Conservation (phyloP, 2,329 filamentous ascomycete genomes). For the Didymella arachidicola region DNA sequence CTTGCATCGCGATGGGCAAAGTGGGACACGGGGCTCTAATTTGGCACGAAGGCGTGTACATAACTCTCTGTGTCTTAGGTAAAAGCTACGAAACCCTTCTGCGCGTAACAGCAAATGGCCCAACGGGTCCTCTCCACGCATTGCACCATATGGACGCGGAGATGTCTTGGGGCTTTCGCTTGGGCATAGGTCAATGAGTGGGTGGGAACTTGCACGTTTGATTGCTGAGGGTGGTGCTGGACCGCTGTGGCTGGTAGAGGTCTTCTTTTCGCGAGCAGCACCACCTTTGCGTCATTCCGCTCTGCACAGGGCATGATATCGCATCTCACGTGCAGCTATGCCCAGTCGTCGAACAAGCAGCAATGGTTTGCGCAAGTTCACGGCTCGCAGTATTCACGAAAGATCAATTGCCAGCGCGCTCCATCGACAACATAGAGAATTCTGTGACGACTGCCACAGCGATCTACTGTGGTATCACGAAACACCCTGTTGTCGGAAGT, state of each 20-base stretch:
- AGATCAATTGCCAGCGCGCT: slow-evolving; percentile 3
- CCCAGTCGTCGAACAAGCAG: background rate
- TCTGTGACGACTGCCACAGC: slow-evolving; percentile 14
- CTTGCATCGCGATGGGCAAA: slow-evolving; percentile 23
- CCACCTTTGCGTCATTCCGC: slow-evolving; percentile 7
- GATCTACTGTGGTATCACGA: slow-evolving; percentile 12
- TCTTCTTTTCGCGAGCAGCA: slow-evolving; percentile 9
- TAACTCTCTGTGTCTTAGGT: slow-evolving; percentile 21
- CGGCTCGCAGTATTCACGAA: background rate
- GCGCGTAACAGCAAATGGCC: slow-evolving; percentile 17
- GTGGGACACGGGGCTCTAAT: slow-evolving; percentile 14
- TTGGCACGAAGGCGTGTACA: slow-evolving; percentile 2
- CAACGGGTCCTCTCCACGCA: slow-evolving; percentile 17
- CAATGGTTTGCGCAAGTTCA: background rate
- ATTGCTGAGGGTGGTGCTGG: slow-evolving; percentile 23
- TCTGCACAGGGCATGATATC: background rate
- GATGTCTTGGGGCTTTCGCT: slow-evolving; percentile 11
- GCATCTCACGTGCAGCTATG: background rate
- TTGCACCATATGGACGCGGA: slow-evolving; percentile 15
- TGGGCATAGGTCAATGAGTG: slow-evolving; percentile 8
- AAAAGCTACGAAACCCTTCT: slow-evolving; percentile 19
- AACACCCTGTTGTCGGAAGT: slow-evolving; percentile 19
- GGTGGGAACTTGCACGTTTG: slow-evolving; percentile 21
- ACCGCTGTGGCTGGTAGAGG: slow-evolving; percentile 3
- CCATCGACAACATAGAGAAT: slow-evolving; percentile 8